Evolutionary conservation across 2,329 filamentous ascomycete species (phyloP), one percentile per base, ranked within the genome.

Genomic region (Phialemonium atrogriseum): DNA sequence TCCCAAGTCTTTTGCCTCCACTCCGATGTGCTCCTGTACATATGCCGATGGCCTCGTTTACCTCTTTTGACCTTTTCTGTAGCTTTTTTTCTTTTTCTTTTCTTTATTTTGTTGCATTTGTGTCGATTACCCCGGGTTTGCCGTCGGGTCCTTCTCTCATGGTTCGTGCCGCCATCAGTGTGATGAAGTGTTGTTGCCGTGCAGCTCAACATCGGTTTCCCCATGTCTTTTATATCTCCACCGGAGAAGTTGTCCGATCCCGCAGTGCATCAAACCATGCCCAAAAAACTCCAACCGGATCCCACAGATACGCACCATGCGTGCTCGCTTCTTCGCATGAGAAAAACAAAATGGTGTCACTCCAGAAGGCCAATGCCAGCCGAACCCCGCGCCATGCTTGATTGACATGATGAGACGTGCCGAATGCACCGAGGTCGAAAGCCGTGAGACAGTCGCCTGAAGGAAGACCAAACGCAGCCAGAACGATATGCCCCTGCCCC

Each of bases 341-440:
- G 40, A 37, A 40, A 39, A 32, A n/a, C n/a, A 36, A 36, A 35
- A 37, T 34, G 33, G 38, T 34, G 33, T 27, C 34, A 39, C 39
- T 37, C 41, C 41, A 23, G 30, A 27, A 37, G 38, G 30, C 32
- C 36, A 18, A 32, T 25, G 24, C 34, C 34, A 16, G 10, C 25
- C 23, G 22, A 31, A 36, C 37, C 39, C 35, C 38, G 34, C 36
- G 39, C 43, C 40, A 33, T 39, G 40, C 34, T n/a, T n/a, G n/a
- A n/a, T 39, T 40, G 42, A 33, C 36, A 40, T 43, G 37, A 42
- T 36, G 33, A 38, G 34, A 25, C 16, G 32, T 39, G 36, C 41
- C 34, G 30, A 35, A 34, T 40, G 40, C 44, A 30, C 34, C 36
- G 26, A 40, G 31, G 35, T 36, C 32, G 31, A 41, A 24, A 34